Conservation (phyloP, 2,329 filamentous ascomycete genomes). For the Cladobotryum mycophilum region DNA sequence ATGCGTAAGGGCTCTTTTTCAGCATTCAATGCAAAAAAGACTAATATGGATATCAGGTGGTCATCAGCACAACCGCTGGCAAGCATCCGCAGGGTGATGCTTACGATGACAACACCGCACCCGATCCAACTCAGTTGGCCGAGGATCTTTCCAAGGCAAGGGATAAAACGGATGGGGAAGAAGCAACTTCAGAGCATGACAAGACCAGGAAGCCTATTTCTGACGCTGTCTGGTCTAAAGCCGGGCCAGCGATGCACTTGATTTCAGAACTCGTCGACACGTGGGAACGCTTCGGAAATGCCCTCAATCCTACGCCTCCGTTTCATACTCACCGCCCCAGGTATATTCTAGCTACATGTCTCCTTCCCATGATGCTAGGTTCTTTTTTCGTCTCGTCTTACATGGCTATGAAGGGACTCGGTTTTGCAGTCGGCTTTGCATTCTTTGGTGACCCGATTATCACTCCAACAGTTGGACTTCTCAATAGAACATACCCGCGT, state of each 20-base stretch:
- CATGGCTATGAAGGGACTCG: slow-evolving; percentile 57
- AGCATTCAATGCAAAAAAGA: too few relatives aligned
- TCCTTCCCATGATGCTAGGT: slow-evolving; percentile 45
- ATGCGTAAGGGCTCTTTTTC: slow-evolving; percentile 19
- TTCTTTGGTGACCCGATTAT: slow-evolving; percentile 80
- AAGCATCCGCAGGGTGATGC: slow-evolving; percentile 66
- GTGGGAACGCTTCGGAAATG: slow-evolving; percentile 47
- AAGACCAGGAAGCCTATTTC: slow-evolving; percentile 76
- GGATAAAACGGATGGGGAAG: slow-evolving; percentile 39
- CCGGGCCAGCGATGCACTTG: slow-evolving; percentile 62
- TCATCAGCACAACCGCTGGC: slow-evolving; percentile 67
- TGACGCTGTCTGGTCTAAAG: slow-evolving; percentile 69
- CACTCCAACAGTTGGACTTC: slow-evolving; percentile 47
- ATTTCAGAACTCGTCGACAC: slow-evolving; percentile 43
- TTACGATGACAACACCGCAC: slow-evolving; percentile 45
- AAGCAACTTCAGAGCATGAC: slow-evolving; percentile 45
- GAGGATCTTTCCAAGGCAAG: slow-evolving; percentile 34
- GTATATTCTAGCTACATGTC: slow-evolving; percentile 45
- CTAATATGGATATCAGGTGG: slow-evolving; percentile 43
- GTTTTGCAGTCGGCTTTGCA: slow-evolving; percentile 62
- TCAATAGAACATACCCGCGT: slow-evolving; percentile 58
- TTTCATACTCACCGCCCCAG: slow-evolving; percentile 51
- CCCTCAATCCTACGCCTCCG: slow-evolving; percentile 56
- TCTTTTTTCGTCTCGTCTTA: slow-evolving; percentile 53
- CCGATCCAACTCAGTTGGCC: slow-evolving; percentile 40